Base-by-base conservation (phyloP, 2,329 filamentous ascomycete genomes). In the Alternaria ventricosa region DNA sequence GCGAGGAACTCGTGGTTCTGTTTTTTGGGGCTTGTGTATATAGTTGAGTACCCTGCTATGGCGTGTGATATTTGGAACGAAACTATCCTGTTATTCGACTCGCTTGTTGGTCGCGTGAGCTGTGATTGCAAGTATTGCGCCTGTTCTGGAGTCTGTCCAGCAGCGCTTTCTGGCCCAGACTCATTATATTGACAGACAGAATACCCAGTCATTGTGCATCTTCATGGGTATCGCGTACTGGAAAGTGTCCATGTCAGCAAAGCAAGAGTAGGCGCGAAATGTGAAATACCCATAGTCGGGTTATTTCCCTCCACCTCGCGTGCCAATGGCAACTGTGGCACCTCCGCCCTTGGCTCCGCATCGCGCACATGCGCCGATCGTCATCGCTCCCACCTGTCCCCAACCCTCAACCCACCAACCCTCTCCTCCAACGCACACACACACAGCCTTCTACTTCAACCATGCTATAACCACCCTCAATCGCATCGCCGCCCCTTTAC, bases 301-400 rank as follows among this genome's bases (percentile, higher is more conserved):
- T 8, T 8, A 25, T 25, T 25, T 2, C 23, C 23, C 3, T 4
- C 4, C 23, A 25, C 23, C 46, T 23, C 25, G 28, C 20, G 49
- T 28, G 8, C 49, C 49, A 53, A 41, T 53, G n/a, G 53, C 22
- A 55, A 55, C 53, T 55, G 53, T 55, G 53, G 53, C 53, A 55
- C 53, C 53, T 55, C 53, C 53, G 53, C 53, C 33, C 33, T 55
- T 44, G 36, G 30, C 53, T 55, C 53, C 53, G 51, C 51, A 53
- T 5, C 18, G 7, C 7, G 22, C 36, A 22, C 36, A 27, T 36
- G 41, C 30, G 20, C 33, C 15, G 30, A 28, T 55, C 53, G 53
- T 55, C 53, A 55, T 55, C 53, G 49, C 53, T 25, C 53, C 20
- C 53, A 43, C 8, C 53, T 43, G 33, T 18, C 30, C 36, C 30